Conservation (phyloP, 2,329 filamentous ascomycete species). For the Cadophora malorum region DNA sequence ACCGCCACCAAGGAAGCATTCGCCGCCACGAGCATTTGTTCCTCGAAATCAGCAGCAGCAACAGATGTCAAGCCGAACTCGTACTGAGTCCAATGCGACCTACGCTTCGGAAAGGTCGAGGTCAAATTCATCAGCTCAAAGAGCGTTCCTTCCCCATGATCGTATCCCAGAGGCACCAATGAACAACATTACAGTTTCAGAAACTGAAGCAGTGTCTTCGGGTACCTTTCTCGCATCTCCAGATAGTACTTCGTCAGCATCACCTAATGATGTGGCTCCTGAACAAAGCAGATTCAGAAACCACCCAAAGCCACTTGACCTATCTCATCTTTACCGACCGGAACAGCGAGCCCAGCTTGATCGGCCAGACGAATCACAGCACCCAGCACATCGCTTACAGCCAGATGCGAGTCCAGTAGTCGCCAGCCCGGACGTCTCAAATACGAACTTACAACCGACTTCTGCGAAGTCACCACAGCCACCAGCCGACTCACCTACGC, state of each 20-base stretch:
- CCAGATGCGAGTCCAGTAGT: conserved; percentile 22
- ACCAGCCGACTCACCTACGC: conserved; percentile 74
- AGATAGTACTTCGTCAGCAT: conserved; percentile 28
- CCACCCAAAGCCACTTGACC: conserved; percentile 32
- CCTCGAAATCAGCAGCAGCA: conserved; percentile 42
- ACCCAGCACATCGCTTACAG: conserved; percentile 38
- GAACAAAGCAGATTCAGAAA: conserved; percentile 23
- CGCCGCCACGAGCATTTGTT: conserved; percentile 38
- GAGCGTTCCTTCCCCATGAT: conserved; percentile 42
- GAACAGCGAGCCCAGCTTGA: conserved; percentile 37
- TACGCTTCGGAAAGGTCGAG: conserved; percentile 51
- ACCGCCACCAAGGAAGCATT: conserved; percentile 50
- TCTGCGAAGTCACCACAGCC: conserved; percentile 18
- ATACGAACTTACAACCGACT: conserved; percentile 13
- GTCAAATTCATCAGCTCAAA: conserved; percentile 54
- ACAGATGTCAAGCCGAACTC: conserved; percentile 45
- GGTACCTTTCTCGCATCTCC: conserved; percentile 42
- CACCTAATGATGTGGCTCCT: conserved; percentile 28
- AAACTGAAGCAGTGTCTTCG: conserved; percentile 29
- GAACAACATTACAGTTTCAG: conserved; percentile 29
- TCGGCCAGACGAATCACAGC: conserved; percentile 42
- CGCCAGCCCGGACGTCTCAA: conserved; percentile 13
- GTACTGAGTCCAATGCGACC: conserved; percentile 55
- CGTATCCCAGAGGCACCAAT: conserved; percentile 34
- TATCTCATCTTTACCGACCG: conserved; percentile 38